These are phyloP conservation scores for Aspergillus cejpii DNA, from an alignment of 2,329 filamentous ascomycete species.

Conservation along the genomic window DNA sequence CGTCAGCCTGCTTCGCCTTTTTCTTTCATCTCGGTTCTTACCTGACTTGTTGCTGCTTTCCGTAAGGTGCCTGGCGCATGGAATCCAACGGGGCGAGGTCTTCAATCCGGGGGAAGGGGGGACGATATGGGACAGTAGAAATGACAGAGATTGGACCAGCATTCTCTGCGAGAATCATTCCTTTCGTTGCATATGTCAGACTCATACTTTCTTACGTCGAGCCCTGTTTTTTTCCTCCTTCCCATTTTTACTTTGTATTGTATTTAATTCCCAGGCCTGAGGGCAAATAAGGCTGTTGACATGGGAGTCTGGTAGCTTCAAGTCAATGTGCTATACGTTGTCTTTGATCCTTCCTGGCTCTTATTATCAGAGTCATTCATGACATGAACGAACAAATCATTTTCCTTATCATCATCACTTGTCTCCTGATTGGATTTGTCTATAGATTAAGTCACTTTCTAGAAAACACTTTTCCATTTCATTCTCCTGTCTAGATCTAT, in stretches of 20 bases:
- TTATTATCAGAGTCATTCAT: not conserved
- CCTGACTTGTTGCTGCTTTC: slow-evolving; percentile 15
- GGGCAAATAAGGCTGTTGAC: slow-evolving; percentile 8
- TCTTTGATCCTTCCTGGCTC: not conserved
- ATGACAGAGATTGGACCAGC: slow-evolving; percentile 7
- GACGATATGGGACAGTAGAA: slow-evolving; percentile 11
- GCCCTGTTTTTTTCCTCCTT: slow-evolving; percentile 10
- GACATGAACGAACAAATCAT: slow-evolving; percentile 10
- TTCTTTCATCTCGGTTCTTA: slow-evolving; percentile 14
- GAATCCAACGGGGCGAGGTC: slow-evolving; percentile 14
- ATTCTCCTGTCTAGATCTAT: slow-evolving; percentile 1
- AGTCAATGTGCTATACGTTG: slow-evolving; percentile 3
- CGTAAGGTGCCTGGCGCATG: slow-evolving; percentile 24
- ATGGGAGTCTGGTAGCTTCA: slow-evolving; percentile 9
- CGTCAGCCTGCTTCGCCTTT: not conserved
- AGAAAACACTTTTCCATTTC: not conserved
- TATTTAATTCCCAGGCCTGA: slow-evolving; percentile 25
- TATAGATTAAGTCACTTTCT: too few relatives aligned
- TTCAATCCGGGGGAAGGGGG: too few relatives aligned
- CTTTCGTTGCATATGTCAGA: slow-evolving; percentile 1
- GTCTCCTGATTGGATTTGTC: too few relatives aligned
- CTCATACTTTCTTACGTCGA: slow-evolving; percentile 8
- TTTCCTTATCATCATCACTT: too few relatives aligned
- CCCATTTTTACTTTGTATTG: slow-evolving; percentile 26
- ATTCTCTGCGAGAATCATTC: slow-evolving; percentile 3